Percentiles rank a stretch among this genome's conserved stretches.
Conservation (phyloP, 306 rosid genomes). For the Canavalia gladiata region DNA sequence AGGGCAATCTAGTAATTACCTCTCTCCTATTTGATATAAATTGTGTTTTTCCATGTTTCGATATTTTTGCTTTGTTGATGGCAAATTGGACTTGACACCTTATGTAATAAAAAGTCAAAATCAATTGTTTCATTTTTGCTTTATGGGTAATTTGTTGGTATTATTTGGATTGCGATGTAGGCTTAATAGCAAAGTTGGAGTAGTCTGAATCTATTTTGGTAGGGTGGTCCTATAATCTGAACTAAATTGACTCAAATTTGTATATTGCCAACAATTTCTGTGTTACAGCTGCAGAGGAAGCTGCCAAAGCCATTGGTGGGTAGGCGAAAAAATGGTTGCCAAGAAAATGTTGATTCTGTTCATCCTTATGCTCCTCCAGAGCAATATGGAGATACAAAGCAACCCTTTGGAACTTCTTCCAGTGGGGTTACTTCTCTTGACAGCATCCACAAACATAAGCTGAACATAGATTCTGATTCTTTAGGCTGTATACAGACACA, state of each 20-base stretch:
- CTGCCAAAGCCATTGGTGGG: slow-evolving; percentile 53
- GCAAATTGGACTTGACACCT: slow-evolving; percentile 33
- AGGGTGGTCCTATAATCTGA: slow-evolving; percentile 19
- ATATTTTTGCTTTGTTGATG: slow-evolving; percentile 26
- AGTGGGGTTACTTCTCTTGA: slow-evolving; percentile 51
- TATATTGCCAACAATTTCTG: slow-evolving; percentile 29
- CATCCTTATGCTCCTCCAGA: slow-evolving; percentile 45
- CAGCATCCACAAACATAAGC: slow-evolving; percentile 55
- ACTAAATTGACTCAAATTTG: slow-evolving; percentile 7
- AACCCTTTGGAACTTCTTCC: slow-evolving; percentile 55
- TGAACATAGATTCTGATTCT: slow-evolving; percentile 49
- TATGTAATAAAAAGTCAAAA: slow-evolving; percentile 30
- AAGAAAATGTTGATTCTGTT: slow-evolving; percentile 55
- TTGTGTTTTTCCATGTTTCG: slow-evolving; percentile 19
- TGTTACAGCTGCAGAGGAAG: slow-evolving; percentile 57
- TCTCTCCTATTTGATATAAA: slow-evolving; percentile 9
- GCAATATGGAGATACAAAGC: slow-evolving; percentile 51
- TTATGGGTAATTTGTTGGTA: slow-evolving; percentile 30
- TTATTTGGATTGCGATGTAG: slow-evolving; percentile 28
- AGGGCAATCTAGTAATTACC: slow-evolving; percentile 20
- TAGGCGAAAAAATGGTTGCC: slow-evolving; percentile 49
- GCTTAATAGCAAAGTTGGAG: slow-evolving; percentile 36
- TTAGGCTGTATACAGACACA: slow-evolving; percentile 53
- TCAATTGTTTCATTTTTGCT: slow-evolving; percentile 30
- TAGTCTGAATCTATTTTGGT: slow-evolving; percentile 38